Conservation (phyloP, 257 asterid species). For the Przewalskia tangutica region DNA sequence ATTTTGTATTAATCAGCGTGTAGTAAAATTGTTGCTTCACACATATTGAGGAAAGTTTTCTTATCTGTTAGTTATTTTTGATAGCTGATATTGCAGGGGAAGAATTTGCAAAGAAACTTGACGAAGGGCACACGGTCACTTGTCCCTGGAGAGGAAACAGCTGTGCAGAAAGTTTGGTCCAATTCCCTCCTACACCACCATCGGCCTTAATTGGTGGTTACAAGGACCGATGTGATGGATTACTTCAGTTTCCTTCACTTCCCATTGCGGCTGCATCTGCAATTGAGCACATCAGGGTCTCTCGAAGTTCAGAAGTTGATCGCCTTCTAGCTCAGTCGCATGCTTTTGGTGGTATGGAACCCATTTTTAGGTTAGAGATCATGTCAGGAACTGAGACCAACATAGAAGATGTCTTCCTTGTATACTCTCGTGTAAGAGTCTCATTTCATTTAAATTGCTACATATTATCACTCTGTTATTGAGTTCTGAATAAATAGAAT, state of each 20-base stretch:
- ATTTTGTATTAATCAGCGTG: neutral
- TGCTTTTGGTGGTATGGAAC: constrained; percentile 50
- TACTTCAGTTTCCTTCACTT: constrained; percentile 90
- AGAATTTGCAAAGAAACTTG: constrained; percentile 67
- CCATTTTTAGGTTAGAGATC: constrained; percentile 59
- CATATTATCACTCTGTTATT: neutral
- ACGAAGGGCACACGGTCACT: constrained; percentile 62
- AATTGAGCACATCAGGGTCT: constrained; percentile 61
- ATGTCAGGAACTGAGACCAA: constrained; percentile 47
- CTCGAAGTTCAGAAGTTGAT: constrained; percentile 78
- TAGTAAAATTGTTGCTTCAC: constrained; percentile 5
- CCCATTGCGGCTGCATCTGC: constrained; percentile 77
- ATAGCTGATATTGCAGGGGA: constrained; percentile 72
- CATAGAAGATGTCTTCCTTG: constrained; percentile 57
- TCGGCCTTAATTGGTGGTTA: constrained; percentile 95
- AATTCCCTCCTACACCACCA: constrained; percentile 99
- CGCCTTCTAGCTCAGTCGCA: constrained; percentile 70
- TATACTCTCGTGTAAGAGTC: constrained; percentile 70
- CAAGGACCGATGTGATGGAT: constrained; percentile 95
- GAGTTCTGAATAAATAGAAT: neutral
- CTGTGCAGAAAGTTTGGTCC: constrained; percentile 96
- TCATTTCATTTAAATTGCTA: constrained; percentile 9
- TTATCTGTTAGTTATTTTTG: constrained; percentile 18
- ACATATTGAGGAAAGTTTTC: constrained; percentile 6
- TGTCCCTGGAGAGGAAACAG: constrained; percentile 95